Percentiles rank a stretch among this genome's conserved stretches.
These are phyloP conservation scores for Candida maesae DNA, from an alignment of 805 yeast genomes.

Conservation along the genomic window DNA sequence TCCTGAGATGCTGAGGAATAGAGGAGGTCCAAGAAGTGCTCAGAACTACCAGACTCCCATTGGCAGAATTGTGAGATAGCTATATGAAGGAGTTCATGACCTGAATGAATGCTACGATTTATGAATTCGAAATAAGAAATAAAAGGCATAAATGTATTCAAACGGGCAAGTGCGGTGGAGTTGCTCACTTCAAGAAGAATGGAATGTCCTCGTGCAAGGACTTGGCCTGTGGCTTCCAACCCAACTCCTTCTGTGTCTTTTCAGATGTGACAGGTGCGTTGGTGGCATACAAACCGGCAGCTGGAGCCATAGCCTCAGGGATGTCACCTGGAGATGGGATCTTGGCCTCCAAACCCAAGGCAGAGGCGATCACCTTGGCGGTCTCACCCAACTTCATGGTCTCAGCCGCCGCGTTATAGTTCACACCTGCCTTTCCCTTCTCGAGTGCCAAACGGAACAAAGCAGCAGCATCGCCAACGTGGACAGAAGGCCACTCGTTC, in stretches of 20 bases:
- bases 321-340: background rate
- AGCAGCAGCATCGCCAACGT: slow-evolving; percentile 32
- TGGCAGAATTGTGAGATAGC: slow-evolving; percentile 23
- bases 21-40: slow-evolving; percentile 14
- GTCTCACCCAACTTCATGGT: slow-evolving; percentile 25
- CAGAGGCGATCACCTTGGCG: slow-evolving; percentile 27
- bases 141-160: too few relatives aligned
- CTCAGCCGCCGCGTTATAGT: slow-evolving; percentile 29
- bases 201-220: background rate
- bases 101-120: too few relatives aligned
- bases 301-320: slow-evolving; percentile 18
- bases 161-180: too few relatives aligned
- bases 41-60: slow-evolving; percentile 25
- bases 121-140: too few relatives aligned
- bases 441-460: slow-evolving; percentile 26
- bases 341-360: slow-evolving; percentile 16
- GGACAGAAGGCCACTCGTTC: slow-evolving; percentile 32
- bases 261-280: slow-evolving; percentile 20
- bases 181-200: too few relatives aligned
- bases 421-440: background rate
- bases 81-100: too few relatives aligned
- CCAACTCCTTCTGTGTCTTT: slow-evolving; percentile 23
- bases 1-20: slow-evolving; percentile 24
- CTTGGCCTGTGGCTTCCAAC: slow-evolving; percentile 27
- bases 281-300: too few relatives aligned